phyloP scores from a whole-genome alignment of 495 filamentous ascomycete genomes.

The Daldinia vernicosa region DNA sequence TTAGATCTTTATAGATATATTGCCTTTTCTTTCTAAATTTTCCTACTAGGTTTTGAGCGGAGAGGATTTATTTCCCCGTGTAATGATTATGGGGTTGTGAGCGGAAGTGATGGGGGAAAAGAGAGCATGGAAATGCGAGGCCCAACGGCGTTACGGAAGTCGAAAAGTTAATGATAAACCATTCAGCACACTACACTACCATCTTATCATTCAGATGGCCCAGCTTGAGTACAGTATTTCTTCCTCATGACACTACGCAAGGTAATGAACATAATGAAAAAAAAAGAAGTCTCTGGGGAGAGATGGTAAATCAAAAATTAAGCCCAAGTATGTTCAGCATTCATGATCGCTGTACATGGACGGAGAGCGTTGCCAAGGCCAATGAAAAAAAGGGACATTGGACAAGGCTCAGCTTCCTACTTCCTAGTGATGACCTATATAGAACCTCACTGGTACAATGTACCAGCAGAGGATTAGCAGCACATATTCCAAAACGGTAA shows the following conservation, averaged over 20 bases:
- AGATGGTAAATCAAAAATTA: not conserved
- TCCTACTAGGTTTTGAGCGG: not conserved
- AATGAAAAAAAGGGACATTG: not conserved
- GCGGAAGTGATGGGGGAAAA: not conserved
- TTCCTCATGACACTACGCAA: slow-evolving; percentile 13
- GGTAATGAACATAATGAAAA: slow-evolving; percentile 12
- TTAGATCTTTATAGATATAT: slow-evolving; percentile 20
- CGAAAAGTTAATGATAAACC: not conserved
- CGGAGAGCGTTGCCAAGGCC: no score
- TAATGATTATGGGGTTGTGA: not conserved
- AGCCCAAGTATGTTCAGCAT: not conserved
- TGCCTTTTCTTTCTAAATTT: not conserved
- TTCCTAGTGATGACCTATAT: no score
- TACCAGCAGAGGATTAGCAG: no score
- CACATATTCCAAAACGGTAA: no score
- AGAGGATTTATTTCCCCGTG: not conserved
- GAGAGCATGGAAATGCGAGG: not conserved
- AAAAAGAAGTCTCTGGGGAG: not conserved
- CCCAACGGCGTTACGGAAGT: not conserved
- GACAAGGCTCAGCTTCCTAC: no score
- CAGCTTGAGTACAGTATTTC: not conserved
- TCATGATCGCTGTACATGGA: not conserved
- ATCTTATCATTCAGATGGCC: not conserved
- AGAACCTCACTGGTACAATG: no score
- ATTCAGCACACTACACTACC: not conserved